A percentile compares a stretch with the other conserved stretches of the same genome.
These are phyloP conservation scores for Neurospora africana DNA, from an alignment of 495 filamentous ascomycete genomes.

Conservation along the genomic window DNA sequence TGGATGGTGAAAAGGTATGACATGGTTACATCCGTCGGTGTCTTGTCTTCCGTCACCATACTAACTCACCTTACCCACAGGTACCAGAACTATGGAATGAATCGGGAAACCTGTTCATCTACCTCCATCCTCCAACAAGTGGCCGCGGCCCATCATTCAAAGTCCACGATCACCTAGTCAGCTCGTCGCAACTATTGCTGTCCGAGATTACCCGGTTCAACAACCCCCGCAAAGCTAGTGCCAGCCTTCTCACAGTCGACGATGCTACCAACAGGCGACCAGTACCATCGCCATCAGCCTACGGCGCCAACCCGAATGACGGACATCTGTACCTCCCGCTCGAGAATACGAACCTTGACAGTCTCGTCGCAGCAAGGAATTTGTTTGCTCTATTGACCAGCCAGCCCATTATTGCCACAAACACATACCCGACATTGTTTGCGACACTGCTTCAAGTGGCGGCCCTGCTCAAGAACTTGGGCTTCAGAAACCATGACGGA, in stretches of 20 bases:
- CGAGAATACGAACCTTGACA: constrained; percentile 45
- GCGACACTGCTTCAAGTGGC: constrained; percentile 63
- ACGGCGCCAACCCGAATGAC: constrained; percentile 32
- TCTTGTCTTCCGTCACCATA: background rate
- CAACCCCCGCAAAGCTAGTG: constrained; percentile 31
- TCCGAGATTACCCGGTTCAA: constrained; percentile 38
- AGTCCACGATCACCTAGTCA: constrained; percentile 59
- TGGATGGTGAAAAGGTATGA: constrained; percentile 50
- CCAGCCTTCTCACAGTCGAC: constrained; percentile 24
- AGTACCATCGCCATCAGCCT: constrained; percentile 19
- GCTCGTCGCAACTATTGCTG: constrained; percentile 62
- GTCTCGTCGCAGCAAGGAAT: constrained; percentile 70
- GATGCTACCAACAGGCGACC: constrained; percentile 32
- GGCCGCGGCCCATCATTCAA: constrained; percentile 67
- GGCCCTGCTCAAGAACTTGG: constrained; percentile 55
- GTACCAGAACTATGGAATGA: constrained; percentile 87
- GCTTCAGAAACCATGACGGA: constrained; percentile 72
- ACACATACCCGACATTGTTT: constrained; percentile 56
- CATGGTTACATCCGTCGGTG: background rate
- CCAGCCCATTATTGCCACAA: constrained; percentile 70
- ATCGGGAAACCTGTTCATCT: constrained; percentile 69
- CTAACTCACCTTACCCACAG: constrained; percentile 27
- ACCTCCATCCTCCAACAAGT: constrained; percentile 60
- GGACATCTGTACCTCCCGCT: constrained; percentile 61
- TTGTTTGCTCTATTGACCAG: constrained; percentile 80